These are phyloP conservation scores for Claviceps sp. DNA, from an alignment of 2,329 filamentous ascomycete genomes.

Conservation along the genomic window DNA sequence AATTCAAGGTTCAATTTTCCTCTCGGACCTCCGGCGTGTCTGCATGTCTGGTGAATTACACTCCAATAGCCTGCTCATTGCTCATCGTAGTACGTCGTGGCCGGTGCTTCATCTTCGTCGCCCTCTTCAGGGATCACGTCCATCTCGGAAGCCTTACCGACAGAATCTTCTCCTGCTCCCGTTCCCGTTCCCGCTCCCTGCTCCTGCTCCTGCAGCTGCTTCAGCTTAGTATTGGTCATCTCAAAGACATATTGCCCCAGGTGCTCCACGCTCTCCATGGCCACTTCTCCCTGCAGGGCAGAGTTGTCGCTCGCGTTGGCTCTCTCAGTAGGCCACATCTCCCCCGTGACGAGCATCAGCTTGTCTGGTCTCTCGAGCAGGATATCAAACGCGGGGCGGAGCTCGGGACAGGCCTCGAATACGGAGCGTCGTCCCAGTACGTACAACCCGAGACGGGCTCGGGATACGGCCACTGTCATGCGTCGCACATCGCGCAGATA, in stretches of 20 bases:
- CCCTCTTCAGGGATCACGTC: conserved; percentile 14
- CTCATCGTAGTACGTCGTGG: conserved; percentile 15
- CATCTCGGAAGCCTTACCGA: conserved; percentile 9
- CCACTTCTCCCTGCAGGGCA: conserved; percentile 41
- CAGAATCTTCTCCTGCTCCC: conserved; percentile 8
- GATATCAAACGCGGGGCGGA: conserved; percentile 72
- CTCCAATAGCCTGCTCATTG: conserved; percentile 17
- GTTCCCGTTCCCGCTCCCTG: not conserved
- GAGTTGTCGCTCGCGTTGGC: conserved; percentile 26
- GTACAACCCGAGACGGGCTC: conserved; percentile 82
- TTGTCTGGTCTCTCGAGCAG: conserved; percentile 69
- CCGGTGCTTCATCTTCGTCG: conserved; percentile 17
- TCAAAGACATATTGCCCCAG: conserved; percentile 92
- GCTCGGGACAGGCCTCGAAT: conserved; percentile 79
- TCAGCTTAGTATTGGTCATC: conserved; percentile 61
- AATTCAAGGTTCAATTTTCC: conserved; percentile 2
- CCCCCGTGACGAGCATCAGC: conserved; percentile 66
- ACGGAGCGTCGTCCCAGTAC: conserved; percentile 78
- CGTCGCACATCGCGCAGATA: conserved; percentile 89
- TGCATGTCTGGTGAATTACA: conserved; percentile 4
- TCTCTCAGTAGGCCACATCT: conserved; percentile 66
- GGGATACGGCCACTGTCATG: conserved; percentile 85
- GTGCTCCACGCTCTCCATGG: conserved; percentile 88
- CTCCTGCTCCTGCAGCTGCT: conserved; percentile 30
- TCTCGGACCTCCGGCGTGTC: conserved; percentile 24